Evolutionary conservation across 495 filamentous ascomycete species (phyloP), one percentile per base, ranked within the genome.

Genomic region (Oidiodendron maius): DNA sequence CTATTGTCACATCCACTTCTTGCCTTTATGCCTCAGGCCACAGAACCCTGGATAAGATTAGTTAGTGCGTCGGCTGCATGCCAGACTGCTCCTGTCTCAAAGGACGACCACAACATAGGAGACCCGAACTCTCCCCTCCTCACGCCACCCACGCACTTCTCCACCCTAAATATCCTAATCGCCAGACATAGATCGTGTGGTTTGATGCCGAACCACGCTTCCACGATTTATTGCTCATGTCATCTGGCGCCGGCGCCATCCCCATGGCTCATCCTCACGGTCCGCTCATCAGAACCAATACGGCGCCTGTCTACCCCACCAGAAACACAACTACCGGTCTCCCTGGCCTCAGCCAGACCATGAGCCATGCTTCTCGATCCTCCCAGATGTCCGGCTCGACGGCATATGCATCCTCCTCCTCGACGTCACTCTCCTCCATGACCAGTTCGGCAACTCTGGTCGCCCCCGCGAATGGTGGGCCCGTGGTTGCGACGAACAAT

Each of bases 401-500:
- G 17, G 69, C 72, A 12, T 71, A 69, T 53, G 66, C 62, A 34
- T 70, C 70, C 15, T 67, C 70, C 4, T 78, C 75, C 3, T 45
- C 52, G 20, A 55, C 51, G 2, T 58, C 59, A 15, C 55, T 80
- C 17, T 65, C 62, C 42, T 72, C 74, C 4, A 63, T 79, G 50
- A 59, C 67, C 25, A 70, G 66, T 23, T 60, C 67, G 21, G 48
- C 65, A 22, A 71, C 68, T 11, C 48, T 64, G 12, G 56, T 68
- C 22, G 44, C 65, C 13, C 57, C 67, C 3, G 11, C 42, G 39
- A 72, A 71, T 53, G 77, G 75, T 53, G 80, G 75, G 43, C 80
- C 77, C 38, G 76, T 90, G 48, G 64, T 80, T 47, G 81, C 86
- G 28, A 84, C 84, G 58, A 76, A 86, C 64, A 95, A 91, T 62